Base-by-base conservation (phyloP, 2,329 filamentous ascomycete genomes). In the Tothia fuscella region DNA sequence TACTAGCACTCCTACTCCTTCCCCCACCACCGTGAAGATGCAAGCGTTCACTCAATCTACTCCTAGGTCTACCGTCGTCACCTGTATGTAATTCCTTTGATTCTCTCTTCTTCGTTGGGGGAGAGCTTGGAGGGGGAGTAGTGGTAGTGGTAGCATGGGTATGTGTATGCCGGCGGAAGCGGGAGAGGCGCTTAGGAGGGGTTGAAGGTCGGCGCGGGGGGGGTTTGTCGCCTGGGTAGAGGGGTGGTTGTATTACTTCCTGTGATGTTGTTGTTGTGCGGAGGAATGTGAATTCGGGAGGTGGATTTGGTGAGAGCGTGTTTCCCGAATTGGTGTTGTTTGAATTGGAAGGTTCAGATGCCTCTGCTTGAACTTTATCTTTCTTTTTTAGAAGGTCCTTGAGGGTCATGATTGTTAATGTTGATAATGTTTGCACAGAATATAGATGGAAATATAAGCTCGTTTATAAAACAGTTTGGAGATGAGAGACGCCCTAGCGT, bases 231-330 rank as follows among this genome's bases (percentile, higher is more conserved):
- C 65, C 67, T 12, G 63, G 62, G 50, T 70, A 70, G 40, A 58
- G 57, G 5, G 86, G 82, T 9, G 84, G 82, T 43, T 76, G 68
- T 57, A 94, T 84, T 49, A 81, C 66, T 59, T 95, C 86, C 56
- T 87, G 74, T 2, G 80, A 78, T 49, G 78, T 64, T 1, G 88
- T 94, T 56, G 93, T 89, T 49, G 84, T 81, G 47, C 87, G 80
- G 54, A 91, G 72, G 64, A 95, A 86, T 48, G 72, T 85, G 65
- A 95, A 86, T 51, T 83, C 78, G 44, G 81, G 78, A 2, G 65
- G 70, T 67, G 74, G 74, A 46, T 34, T 10, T 12, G 31, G n/a
- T 24, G 28, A 21, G 53, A 49, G 35, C 33, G 44, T 43, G 45
- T 47, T 22, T 6, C 24, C 22, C 3, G 38, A 19, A 9, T 24